Base-by-base conservation (phyloP, 148 eudicot genomes). In the Fagopyrum tataricum region DNA sequence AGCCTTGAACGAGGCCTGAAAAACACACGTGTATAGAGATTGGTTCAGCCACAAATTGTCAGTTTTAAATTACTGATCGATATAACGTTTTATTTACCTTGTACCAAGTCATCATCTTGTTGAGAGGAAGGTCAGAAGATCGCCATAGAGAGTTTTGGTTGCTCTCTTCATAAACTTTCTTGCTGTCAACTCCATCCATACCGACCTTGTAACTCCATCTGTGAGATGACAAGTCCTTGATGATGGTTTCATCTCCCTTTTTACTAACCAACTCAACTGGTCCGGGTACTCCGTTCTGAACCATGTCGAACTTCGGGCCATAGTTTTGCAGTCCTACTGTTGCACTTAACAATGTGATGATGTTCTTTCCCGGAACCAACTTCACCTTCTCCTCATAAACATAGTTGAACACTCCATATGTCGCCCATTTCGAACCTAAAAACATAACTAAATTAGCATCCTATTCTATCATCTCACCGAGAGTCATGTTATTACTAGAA, bases 281-380 rank as follows among this genome's bases (percentile, higher is more conserved):
- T 4, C 84, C 81, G 0, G 74, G 18, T 44, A 84, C 70, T 4
- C 87, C 84, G 4, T 48, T 42, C 43, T 81, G 76, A 5, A 42
- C 44, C 72, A 51, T 49, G 44, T 84, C 84, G 24, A 72, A 84
- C 21, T 67, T 37, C 5, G 79, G 73, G 4, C 87, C 87, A 40
- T 81, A 84, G 76, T 84, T 84, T 84, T 84, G 12, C 2, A 52
- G 74, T 3, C 86, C 86, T 37, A 78, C 75, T 0, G 84, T 81
- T 14, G 70, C 86, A 59, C 84, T 81, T 7, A 84, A 58, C 24
- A 84, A 53, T 9, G 82, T 72, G 5, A 84, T 76, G 12, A 70
- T 61, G 56, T 84, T 84, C 39, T 67, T 74, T 10, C 86, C 82
- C 0, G 53, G 10, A 4, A 62, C 72, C 74, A 74, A 21, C 17